These are phyloP conservation scores for Jackrogersella multiformis DNA, from an alignment of 495 filamentous ascomycete genomes.

Conservation along the genomic window DNA sequence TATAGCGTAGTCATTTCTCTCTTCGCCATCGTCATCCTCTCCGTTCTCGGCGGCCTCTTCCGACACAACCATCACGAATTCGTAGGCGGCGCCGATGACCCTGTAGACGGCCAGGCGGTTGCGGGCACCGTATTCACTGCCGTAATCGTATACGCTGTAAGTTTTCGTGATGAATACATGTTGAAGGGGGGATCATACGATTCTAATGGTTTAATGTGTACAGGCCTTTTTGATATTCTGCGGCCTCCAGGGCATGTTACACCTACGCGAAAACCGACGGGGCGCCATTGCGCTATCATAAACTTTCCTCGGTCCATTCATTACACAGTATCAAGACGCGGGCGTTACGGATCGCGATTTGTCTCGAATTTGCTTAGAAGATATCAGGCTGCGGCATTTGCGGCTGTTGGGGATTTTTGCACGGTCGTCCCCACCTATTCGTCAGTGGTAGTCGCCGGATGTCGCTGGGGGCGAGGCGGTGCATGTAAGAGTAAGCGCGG, in stretches of 20 bases:
- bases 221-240: slow-evolving; percentile 92
- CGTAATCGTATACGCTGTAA: slow-evolving; percentile 84
- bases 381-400: slow-evolving; percentile 21
- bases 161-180: slow-evolving; percentile 43
- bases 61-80: slow-evolving; percentile 79
- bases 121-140: slow-evolving; percentile 85
- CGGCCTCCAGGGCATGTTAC: slow-evolving; percentile 82
- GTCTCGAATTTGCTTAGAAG: slow-evolving; percentile 11
- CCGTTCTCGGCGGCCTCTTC: slow-evolving; percentile 81
- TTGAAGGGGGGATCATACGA: neutral
- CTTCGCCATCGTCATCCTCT: slow-evolving; percentile 89
- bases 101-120: slow-evolving; percentile 76
- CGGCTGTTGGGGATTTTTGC: neutral
- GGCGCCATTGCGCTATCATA: slow-evolving; percentile 79
- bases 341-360: slow-evolving; percentile 29
- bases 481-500: slow-evolving; percentile 28
- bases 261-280: slow-evolving; percentile 76
- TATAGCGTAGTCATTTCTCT: slow-evolving; percentile 83
- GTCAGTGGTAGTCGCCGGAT: neutral
- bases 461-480: slow-evolving; percentile 6
- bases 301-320: slow-evolving; percentile 7
- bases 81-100: slow-evolving; percentile 78
- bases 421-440: neutral
- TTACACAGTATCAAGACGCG: slow-evolving; percentile 27
- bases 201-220: slow-evolving; percentile 22